phyloP scores from a whole-genome alignment of 306 rosid species.

The Castanospermum australe region DNA sequence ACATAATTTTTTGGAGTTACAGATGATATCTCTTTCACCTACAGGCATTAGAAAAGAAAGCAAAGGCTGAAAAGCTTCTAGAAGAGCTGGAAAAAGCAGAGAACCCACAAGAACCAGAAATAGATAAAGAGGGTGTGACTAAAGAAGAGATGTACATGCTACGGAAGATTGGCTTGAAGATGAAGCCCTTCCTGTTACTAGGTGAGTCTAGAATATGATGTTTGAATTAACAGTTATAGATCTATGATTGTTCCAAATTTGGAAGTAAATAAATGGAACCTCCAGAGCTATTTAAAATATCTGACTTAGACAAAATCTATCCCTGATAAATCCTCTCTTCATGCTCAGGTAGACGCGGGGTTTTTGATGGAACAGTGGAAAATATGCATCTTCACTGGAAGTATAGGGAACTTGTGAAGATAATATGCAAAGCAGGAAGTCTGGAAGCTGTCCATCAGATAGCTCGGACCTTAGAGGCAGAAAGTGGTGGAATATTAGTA shows the following conservation, averaged over 20 bases:
- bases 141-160: slow-evolving; percentile 88
- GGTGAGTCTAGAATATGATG: slow-evolving; percentile 56
- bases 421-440: slow-evolving; percentile 54
- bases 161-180: slow-evolving; percentile 84
- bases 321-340: slow-evolving; percentile 24
- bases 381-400: slow-evolving; percentile 99
- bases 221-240: slow-evolving; percentile 7
- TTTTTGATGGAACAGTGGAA: slow-evolving; percentile 92
- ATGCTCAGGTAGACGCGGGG: slow-evolving; percentile 76
- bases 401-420: slow-evolving; percentile 93
- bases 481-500: slow-evolving; percentile 91
- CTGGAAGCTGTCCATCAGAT: slow-evolving; percentile 52
- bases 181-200: slow-evolving; percentile 82
- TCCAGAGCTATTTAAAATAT: slow-evolving; percentile 5
- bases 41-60: slow-evolving; percentile 80
- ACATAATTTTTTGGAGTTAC: slow-evolving; percentile 21
- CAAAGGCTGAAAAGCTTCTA: slow-evolving; percentile 68
- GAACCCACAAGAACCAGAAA: slow-evolving; percentile 56
- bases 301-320: background rate
- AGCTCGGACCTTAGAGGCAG: slow-evolving; percentile 80
- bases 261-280: slow-evolving; percentile 8
- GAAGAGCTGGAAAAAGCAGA: slow-evolving; percentile 58
- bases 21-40: slow-evolving; percentile 19
- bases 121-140: slow-evolving; percentile 86
- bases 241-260: slow-evolving; percentile 16